Evolutionary conservation across 1,284 basidiomycete species (phyloP), one percentile per base, ranked within the genome.

Genomic region (Heterobasidion irregulare): DNA sequence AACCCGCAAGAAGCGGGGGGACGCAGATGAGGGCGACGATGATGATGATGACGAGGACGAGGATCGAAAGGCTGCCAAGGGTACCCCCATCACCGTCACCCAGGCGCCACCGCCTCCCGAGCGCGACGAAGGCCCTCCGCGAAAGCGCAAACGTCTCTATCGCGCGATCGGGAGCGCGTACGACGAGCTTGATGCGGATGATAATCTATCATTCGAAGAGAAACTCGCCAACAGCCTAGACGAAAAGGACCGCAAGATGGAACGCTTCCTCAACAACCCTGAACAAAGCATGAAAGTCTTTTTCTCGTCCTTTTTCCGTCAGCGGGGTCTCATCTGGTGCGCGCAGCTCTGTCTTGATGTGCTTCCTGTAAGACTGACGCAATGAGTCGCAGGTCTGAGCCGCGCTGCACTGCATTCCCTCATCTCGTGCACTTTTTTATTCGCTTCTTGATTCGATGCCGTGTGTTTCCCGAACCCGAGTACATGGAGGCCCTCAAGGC

Each of bases 321-420:
- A 82, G 53, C 76, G 81, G 53, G 86, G 86, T 8, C 70, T 88
- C 50, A 72, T 82, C 50, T 87, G 78, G 84, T 86, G 61, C 38
- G 73, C 34, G 9, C 18, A 36, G 33, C 36, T 15, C 15, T 18
- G 19, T 50, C 7, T 47, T n/a, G 9, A 32, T 18, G 2, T 36
- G 48, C 4, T 18, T 50, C 34, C 6, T 18, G 15, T 32, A 18
- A 10, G 15, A 15, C 33, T 51, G 16, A 50, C 47, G 48, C 12
- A 12, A 16, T 45, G n/a, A 48, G 0, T 15, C 34, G 35, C 54
- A 64, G 61, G 64, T 65, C 58, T 26, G 57, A 62, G 52, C 44
- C 36, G 16, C 58, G 62, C 38, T 64, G 66, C 51, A 57, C 61
- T 35, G 72, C 76, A 55, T 68, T 75, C 2, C 86, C 86, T 2